These are phyloP conservation scores for Trichoderma koningii DNA, from an alignment of 2,329 filamentous ascomycete species.

Conservation along the genomic window DNA sequence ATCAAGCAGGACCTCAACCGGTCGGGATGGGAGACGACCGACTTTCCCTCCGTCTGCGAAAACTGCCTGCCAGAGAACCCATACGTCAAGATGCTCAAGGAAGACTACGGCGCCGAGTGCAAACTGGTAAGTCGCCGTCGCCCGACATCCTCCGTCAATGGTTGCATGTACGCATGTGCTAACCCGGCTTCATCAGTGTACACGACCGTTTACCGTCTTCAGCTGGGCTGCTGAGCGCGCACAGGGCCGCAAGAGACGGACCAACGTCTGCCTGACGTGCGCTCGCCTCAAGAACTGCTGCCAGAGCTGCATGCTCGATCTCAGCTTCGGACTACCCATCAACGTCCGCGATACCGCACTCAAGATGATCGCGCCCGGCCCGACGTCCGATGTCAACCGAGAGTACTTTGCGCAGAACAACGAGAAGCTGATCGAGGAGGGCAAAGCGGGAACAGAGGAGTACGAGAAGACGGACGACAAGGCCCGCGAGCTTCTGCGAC, in stretches of 20 bases:
- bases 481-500: conserved; percentile 80
- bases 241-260: conserved; percentile 82
- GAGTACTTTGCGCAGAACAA: conserved; percentile 99
- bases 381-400: conserved; percentile 87
- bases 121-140: conserved; percentile 53
- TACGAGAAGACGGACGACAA: conserved; percentile 98
- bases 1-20: conserved; percentile 96
- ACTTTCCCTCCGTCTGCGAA: conserved; percentile 87
- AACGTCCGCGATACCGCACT: conserved; percentile 92
- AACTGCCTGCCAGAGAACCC: conserved; percentile 94
- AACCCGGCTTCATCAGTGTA: conserved; percentile 56
- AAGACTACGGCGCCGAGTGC: conserved; percentile 88
- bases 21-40: conserved; percentile 92
- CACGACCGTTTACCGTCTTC: conserved; percentile 93
- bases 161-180: neutral
- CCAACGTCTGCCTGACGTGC: conserved; percentile 94
- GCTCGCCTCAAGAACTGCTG: conserved; percentile 98
- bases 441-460: conserved; percentile 78
- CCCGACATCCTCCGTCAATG: neutral
- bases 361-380: conserved; percentile 96
- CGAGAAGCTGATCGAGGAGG: conserved; percentile 92
- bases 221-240: conserved; percentile 92
- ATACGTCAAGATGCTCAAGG: conserved; percentile 98
- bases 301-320: conserved; percentile 97
- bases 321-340: conserved; percentile 93